Base-by-base conservation (phyloP, 163 green algal genomes). In the Scenedesmus sp. region DNA sequence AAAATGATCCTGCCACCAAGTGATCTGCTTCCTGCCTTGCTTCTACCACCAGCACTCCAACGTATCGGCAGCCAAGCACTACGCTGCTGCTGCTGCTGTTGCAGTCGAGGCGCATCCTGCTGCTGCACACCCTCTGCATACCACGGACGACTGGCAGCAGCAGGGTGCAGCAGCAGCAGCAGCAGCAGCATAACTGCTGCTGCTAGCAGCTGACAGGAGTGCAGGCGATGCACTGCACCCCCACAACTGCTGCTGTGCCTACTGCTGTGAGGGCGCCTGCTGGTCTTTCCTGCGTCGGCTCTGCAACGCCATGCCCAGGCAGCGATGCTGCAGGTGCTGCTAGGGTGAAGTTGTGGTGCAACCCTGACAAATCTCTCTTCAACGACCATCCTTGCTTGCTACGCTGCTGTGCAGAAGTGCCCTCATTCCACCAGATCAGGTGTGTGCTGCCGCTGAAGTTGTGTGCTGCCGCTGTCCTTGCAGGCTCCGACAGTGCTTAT, bases 141-240 rank as follows among this genome's bases (percentile, higher is more conserved):
- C 65, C 65, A 76, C 30, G 65, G 65, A 26, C 65, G 65, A 30
- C 65, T 76, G 26, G 65, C 65, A 35, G 65, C 65, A n/a, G 30
- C 65, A 40, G 30, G 30, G 9, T 76, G 65, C 46, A 44, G 44
- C 80, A 70, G 80, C 43, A 86, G 46, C 81, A 86, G 81, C 49
- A 86, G 40, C 43, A 85, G 82, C 82, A 76, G 82, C 18, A 20
- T 0, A 16, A 37, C 35, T n/a, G n/a, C n/a, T 65, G 26, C 4
- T 65, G 83, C 83, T 4, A 35, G 51, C 46, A 22, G 40, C 83
- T 80, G 12, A 16, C 20, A 40, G 4, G 9, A 30, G 2, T 49
- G 46, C 49, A 51, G 81, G 49, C 40, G 12, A 12, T 5, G 2
- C 16, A 40, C 24, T 56, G 26, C 51, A 56, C 40, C 1, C 18